phyloP scores from a whole-genome alignment of 306 rosid species.

The Quercus wislizeni region DNA sequence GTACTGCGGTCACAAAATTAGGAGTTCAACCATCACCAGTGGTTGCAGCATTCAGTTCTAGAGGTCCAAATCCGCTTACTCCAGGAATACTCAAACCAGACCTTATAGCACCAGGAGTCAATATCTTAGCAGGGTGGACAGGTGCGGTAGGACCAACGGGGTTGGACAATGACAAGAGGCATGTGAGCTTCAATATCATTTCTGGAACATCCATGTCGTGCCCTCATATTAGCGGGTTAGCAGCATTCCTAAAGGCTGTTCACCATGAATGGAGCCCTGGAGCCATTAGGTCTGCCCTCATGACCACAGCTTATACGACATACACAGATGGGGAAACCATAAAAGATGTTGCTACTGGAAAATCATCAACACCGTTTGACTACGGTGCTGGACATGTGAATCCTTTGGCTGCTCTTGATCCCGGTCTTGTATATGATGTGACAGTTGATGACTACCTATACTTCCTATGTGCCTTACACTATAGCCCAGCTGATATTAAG shows the following conservation, averaged over 20 bases:
- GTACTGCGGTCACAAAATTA: slow-evolving; percentile 47
- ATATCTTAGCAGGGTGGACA: slow-evolving; percentile 90
- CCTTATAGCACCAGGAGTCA: slow-evolving; percentile 92
- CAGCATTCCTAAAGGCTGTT: slow-evolving; percentile 69
- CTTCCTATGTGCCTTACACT: slow-evolving; percentile 82
- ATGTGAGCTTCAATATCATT: slow-evolving; percentile 67
- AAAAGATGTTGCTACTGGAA: slow-evolving; percentile 58
- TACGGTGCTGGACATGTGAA: slow-evolving; percentile 88
- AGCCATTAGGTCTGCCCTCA: slow-evolving; percentile 81
- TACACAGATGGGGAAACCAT: slow-evolving; percentile 59
- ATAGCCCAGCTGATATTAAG: slow-evolving; percentile 51
- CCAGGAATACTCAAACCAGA: slow-evolving; percentile 85
- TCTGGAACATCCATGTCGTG: slow-evolving; percentile 99
- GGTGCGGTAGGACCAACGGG: slow-evolving; percentile 73
- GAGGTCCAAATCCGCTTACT: slow-evolving; percentile 80
- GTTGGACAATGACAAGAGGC: slow-evolving; percentile 41
- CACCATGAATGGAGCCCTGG: slow-evolving; percentile 93
- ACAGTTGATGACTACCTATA: slow-evolving; percentile 58
- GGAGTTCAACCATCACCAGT: slow-evolving; percentile 84
- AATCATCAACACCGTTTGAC: slow-evolving; percentile 73
- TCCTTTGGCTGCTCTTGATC: slow-evolving; percentile 82
- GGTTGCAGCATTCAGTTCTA: slow-evolving; percentile 84
- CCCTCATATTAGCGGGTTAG: slow-evolving; percentile 88
- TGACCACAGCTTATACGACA: slow-evolving; percentile 79
- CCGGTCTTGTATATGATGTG: slow-evolving; percentile 78